Evolutionary conservation across 2,329 filamentous ascomycete genomes (phyloP), one percentile per base, ranked within the genome.

Genomic region (Calonectria fujianensis): DNA sequence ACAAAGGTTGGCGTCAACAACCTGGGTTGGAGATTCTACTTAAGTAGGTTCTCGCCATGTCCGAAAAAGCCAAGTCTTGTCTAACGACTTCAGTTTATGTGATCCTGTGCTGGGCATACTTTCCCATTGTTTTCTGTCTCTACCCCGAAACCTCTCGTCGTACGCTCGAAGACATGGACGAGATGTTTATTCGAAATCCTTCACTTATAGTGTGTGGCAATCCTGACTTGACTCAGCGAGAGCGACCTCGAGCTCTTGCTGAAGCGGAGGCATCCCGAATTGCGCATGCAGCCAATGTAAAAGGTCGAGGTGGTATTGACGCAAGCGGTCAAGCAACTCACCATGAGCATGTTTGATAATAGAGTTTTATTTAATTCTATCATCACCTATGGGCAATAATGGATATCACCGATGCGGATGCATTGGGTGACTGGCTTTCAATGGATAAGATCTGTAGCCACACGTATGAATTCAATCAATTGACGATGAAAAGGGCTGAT

Each of bases 101-200:
- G 18, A 74, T 82, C 65, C 81, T 85, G 63, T 85, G 83, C 75
- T 84, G 82, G 78, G 77, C 80, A 20, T 85, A 82, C 72, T 79
- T 84, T 39, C 84, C 84, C 16, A 75, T 86, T 50, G 86, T 89
- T 7, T 90, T 87, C 78, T 84, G 88, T 73, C 84, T 90, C 57
- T 89, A 90, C 70, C 88, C 88, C 0, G 88, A 90, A 77, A 90
- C 88, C 1, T 80, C 85, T 8, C 83, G 86, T 61, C 83, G 85
- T 13, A 86, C 88, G 0, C 82, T 90, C 9, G 88, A 90, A 77
- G 87, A 89, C 57, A 88, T 89, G 80, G 87, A 89, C 74, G 81
- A 86, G 70, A 86, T 86, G 51, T 87, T 86, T 73, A 82, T 82
- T 45, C 79, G 79, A 41, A 79, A 82, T 52, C 80, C 80, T 1